Evolutionary conservation across 495 filamentous ascomycete species (phyloP).

Genomic region (Pyronema domesticum): DNA sequence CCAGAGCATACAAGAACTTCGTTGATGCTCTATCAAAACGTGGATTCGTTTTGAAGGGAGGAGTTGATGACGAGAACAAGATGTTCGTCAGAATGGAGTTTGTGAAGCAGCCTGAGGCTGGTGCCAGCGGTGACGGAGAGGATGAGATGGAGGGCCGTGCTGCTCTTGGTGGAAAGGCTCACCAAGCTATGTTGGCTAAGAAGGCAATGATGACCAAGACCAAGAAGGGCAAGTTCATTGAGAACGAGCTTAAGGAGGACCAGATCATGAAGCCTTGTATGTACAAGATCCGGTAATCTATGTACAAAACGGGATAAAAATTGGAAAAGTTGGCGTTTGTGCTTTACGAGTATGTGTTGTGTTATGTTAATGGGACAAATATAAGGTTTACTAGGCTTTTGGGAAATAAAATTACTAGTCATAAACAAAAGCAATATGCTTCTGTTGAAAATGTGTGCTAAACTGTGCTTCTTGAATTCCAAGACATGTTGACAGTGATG

Average conservation of each 20-base stretch:
- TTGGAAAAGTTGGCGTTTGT: constrained; percentile 1
- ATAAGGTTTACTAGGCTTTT: too few relatives aligned
- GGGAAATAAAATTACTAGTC: too few relatives aligned
- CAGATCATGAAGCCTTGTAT: constrained; percentile 83
- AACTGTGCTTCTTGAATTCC: too few relatives aligned
- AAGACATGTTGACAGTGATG: too few relatives aligned
- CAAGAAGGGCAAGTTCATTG: constrained; percentile 17
- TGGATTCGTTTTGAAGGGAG: constrained; percentile 57
- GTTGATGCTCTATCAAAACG: constrained; percentile 59
- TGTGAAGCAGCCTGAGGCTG: constrained; percentile 53
- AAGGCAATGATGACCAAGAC: constrained; percentile 31
- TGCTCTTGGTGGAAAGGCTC: constrained; percentile 16
- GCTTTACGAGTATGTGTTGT: too few relatives aligned
- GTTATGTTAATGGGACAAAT: too few relatives aligned
- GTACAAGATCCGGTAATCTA: constrained; percentile 65
- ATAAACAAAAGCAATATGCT: too few relatives aligned
- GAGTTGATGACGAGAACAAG: constrained; percentile 69
- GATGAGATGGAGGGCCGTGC: constrained; percentile 24
- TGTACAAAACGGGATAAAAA: neutral
- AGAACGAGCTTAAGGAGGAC: constrained; percentile 35
- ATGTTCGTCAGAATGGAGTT: constrained; percentile 98
- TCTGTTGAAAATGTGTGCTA: too few relatives aligned
- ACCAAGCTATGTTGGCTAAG: constrained; percentile 29
- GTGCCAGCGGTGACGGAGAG: constrained; percentile 48
- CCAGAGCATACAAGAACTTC: constrained; percentile 78